These are phyloP conservation scores for Oleoguttula mirabilis DNA, from an alignment of 495 filamentous ascomycete species.

Conservation along the genomic window DNA sequence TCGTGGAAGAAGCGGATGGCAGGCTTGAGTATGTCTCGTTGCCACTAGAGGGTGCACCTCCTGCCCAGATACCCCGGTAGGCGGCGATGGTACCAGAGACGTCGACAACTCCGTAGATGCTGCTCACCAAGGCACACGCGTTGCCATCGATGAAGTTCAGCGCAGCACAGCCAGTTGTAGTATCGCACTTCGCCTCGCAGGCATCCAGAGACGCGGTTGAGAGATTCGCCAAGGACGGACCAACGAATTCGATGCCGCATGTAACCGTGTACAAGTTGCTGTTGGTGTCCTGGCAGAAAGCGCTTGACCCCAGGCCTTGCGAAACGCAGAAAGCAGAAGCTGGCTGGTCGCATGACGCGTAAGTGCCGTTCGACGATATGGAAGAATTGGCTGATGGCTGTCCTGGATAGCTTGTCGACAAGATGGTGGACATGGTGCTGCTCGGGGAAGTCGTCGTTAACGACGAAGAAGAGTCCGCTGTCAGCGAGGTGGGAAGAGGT, in stretches of 20 bases:
- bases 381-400: neutral
- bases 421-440: neutral
- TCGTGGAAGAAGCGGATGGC: neutral
- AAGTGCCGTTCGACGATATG: neutral
- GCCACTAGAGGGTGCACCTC: neutral
- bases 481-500: neutral
- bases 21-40: neutral
- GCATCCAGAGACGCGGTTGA: neutral
- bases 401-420: conserved; percentile 3
- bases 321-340: neutral
- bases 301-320: conserved; percentile 2
- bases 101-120: conserved; percentile 4
- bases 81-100: conserved; percentile 5
- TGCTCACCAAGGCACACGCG: neutral
- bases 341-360: conserved; percentile 1
- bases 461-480: neutral
- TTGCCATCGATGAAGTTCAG: conserved; percentile 2
- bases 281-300: conserved; percentile 4
- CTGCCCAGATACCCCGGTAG: conserved; percentile 2
- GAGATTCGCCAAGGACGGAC: neutral
- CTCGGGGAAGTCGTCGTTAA: neutral
- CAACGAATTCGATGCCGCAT: conserved; percentile 8
- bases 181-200: conserved; percentile 3
- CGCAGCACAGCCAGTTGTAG: neutral
- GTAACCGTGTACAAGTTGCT: conserved; percentile 4